Conservation (phyloP, 257 asterid genomes). For the Fraxinus excelsior region DNA sequence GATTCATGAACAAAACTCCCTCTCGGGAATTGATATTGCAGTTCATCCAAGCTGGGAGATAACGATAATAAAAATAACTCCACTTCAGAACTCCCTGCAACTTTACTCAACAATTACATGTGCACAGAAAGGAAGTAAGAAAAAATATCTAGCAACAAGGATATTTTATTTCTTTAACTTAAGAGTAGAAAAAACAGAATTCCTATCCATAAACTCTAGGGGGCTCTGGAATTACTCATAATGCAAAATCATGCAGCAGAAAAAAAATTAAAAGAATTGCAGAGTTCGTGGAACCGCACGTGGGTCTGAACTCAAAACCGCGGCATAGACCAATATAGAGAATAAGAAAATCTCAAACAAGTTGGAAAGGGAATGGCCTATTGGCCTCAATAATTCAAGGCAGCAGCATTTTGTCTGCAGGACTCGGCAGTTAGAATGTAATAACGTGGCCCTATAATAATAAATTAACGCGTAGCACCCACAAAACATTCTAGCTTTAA, state of each 20-base stretch:
- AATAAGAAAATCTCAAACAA: background rate
- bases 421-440: too few species aligned
- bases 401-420: background rate
- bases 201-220: background rate
- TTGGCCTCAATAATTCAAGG: background rate
- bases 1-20: background rate
- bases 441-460: background rate
- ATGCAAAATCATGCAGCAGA: background rate
- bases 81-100: background rate
- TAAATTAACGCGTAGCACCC: too few species aligned
- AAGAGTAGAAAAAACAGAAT: background rate
- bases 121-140: background rate
- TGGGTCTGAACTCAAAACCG: background rate
- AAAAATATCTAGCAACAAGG: background rate
- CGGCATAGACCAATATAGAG: background rate
- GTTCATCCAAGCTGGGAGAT: background rate
- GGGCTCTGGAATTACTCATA: too few species aligned
- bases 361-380: background rate
- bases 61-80: background rate
- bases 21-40: constrained; percentile 1
- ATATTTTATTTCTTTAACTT: too few species aligned
- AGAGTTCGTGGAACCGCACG: background rate
- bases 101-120: background rate
- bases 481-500: too few species aligned
- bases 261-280: background rate